These are phyloP conservation scores for Xylaria castorea DNA, from an alignment of 495 filamentous ascomycete genomes.

Conservation along the genomic window DNA sequence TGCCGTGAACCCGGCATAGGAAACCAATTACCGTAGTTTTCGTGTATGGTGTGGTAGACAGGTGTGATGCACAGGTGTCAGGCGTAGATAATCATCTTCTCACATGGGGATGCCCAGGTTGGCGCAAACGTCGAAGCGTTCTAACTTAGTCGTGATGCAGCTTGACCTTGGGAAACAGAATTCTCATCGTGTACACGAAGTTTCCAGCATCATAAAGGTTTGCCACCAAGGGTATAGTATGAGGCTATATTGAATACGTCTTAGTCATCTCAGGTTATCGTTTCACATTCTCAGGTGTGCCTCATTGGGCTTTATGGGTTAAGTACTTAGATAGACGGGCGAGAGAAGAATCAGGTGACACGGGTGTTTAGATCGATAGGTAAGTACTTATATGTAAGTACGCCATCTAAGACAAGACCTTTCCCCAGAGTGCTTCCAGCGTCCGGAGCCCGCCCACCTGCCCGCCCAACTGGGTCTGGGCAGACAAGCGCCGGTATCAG, in stretches of 20 bases:
- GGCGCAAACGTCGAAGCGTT: not conserved
- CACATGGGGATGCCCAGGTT: not conserved
- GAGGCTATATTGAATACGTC: not conserved
- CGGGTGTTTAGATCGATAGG: not conserved
- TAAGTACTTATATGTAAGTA: not conserved
- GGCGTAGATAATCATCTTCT: not conserved
- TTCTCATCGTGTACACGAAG: not conserved
- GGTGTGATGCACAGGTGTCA: not conserved
- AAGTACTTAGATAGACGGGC: too few species aligned
- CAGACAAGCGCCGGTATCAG: not conserved
- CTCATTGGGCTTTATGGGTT: not conserved
- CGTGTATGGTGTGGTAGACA: not conserved
- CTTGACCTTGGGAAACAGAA: not conserved
- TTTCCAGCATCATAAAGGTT: not conserved
- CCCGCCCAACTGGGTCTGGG: not conserved
- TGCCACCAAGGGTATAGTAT: not conserved
- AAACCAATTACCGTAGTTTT: not conserved
- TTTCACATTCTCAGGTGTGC: not conserved
- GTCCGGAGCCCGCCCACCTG: not conserved
- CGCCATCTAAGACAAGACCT: not conserved
- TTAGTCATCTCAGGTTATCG: not conserved
- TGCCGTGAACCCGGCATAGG: not conserved
- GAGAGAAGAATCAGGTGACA: not conserved
- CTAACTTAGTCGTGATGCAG: not conserved
- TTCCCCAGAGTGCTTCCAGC: not conserved